These are phyloP conservation scores for Pythium phragmitis DNA, from an alignment of 352 stramenopile genomes.

Conservation along the genomic window DNA sequence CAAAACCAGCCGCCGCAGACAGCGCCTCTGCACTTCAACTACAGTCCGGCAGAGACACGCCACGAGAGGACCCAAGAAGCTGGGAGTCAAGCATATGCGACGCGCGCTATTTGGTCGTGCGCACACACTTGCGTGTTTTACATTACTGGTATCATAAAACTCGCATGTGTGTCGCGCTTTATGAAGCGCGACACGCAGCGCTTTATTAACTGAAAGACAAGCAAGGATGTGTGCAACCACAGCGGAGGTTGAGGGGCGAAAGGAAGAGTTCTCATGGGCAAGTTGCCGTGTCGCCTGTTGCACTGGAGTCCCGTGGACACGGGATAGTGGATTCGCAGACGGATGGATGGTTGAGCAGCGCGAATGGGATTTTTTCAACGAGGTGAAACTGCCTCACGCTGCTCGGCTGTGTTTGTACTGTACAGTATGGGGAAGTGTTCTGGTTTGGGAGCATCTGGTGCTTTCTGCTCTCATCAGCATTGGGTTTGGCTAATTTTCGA, in stretches of 20 bases:
- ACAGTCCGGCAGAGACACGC: slow-evolving; percentile 14
- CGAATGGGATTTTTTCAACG: slow-evolving; percentile 14
- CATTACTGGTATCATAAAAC: too few species aligned
- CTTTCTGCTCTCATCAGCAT: neutral
- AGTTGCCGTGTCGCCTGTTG: neutral
- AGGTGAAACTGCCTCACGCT: neutral
- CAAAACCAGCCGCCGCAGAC: too few species aligned
- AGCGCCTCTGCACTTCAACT: slow-evolving; percentile 21
- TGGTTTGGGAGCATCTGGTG: slow-evolving; percentile 28
- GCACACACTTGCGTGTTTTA: neutral
- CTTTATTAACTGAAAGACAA: too few species aligned
- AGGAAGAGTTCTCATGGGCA: neutral
- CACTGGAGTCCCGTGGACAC: too few species aligned
- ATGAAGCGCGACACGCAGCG: too few species aligned
- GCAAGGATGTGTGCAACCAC: too few species aligned
- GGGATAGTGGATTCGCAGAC: too few species aligned
- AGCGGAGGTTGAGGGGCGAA: neutral
- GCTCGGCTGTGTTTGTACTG: slow-evolving; percentile 7
- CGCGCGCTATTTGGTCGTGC: slow-evolving; percentile 5
- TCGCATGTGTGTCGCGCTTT: too few species aligned
- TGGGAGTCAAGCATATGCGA: slow-evolving; percentile 8
- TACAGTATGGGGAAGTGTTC: slow-evolving; percentile 11
- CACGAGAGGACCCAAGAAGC: neutral
- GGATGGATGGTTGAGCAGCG: neutral
- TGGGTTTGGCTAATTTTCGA: neutral